Percentiles rank a stretch among this genome's conserved stretches.
Conservation (phyloP, 2,329 filamentous ascomycete genomes). For the Fusarium xylarioides region DNA sequence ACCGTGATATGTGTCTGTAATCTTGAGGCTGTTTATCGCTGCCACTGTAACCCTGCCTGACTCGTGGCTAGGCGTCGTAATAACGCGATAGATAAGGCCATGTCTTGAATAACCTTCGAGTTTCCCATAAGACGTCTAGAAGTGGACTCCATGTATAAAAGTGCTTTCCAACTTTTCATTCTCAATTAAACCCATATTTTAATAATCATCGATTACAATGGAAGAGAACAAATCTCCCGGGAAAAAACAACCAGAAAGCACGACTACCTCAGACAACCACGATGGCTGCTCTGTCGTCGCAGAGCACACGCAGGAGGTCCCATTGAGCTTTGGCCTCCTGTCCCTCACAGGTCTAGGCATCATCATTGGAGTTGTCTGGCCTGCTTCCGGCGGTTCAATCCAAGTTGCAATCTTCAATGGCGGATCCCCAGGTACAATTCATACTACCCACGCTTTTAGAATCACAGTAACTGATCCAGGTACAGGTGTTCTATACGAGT, state of each 20-base stretch:
- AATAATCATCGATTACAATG: background rate
- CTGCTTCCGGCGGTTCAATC: background rate
- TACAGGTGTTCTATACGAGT: background rate
- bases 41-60: too few relatives aligned
- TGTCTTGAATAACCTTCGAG: too few relatives aligned
- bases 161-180: background rate
- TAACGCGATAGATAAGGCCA: background rate
- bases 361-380: background rate
- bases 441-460: accelerated
- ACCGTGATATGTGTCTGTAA: background rate
- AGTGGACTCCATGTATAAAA: background rate
- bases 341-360: background rate
- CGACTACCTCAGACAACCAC: background rate
- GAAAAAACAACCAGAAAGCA: accelerated
- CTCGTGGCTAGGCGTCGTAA: too few relatives aligned
- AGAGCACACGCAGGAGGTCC: background rate
- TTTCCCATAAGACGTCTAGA: background rate
- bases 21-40: background rate
- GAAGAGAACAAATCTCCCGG: accelerated
- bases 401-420: background rate
- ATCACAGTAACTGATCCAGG: accelerated
- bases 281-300: background rate
- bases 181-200: accelerated
- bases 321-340: accelerated
- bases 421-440: background rate